phyloP scores from a whole-genome alignment of 2,329 filamentous ascomycete genomes.

The Aspergillus versicolor region DNA sequence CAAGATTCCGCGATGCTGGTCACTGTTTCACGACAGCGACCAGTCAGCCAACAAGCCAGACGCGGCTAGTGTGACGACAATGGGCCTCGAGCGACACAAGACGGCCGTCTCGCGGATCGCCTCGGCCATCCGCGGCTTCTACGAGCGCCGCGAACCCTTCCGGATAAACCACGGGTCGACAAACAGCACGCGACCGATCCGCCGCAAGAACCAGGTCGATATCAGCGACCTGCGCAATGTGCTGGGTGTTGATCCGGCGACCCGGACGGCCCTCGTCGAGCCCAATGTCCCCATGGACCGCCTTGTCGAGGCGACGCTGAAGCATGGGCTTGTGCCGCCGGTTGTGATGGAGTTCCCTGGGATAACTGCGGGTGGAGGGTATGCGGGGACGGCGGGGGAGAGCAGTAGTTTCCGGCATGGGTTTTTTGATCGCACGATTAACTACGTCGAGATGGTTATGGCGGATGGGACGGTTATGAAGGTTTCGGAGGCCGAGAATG shows the following conservation, averaged over 20 bases:
- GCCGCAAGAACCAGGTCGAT: slow-evolving; percentile 46
- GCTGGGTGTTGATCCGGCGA: slow-evolving; percentile 56
- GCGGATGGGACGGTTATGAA: slow-evolving; percentile 56
- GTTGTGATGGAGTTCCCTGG: slow-evolving; percentile 72
- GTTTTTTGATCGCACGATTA: slow-evolving; percentile 64
- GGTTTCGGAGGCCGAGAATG: slow-evolving; percentile 47
- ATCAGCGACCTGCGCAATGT: slow-evolving; percentile 69
- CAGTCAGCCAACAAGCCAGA: no score
- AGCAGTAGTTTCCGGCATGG: slow-evolving; percentile 66
- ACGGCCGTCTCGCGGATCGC: slow-evolving; percentile 15
- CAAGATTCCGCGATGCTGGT: no score
- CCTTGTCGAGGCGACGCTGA: slow-evolving; percentile 58
- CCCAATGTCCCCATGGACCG: slow-evolving; percentile 69
- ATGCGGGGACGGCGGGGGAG: slow-evolving; percentile 65
- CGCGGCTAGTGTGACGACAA: background rate
- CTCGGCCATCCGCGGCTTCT: slow-evolving; percentile 35
- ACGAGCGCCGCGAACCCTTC: slow-evolving; percentile 58
- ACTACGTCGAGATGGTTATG: slow-evolving; percentile 63
- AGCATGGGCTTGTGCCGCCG: slow-evolving; percentile 57
- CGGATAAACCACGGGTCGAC: slow-evolving; percentile 77
- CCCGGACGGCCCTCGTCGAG: slow-evolving; percentile 62
- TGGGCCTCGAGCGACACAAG: slow-evolving; percentile 12
- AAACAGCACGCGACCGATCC: slow-evolving; percentile 67
- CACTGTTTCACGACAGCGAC: no score
- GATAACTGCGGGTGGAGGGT: slow-evolving; percentile 68